Evolutionary conservation across 2,329 filamentous ascomycete species (phyloP), one percentile per base, ranked within the genome.

Genomic region (Hymenoscyphus albidus): DNA sequence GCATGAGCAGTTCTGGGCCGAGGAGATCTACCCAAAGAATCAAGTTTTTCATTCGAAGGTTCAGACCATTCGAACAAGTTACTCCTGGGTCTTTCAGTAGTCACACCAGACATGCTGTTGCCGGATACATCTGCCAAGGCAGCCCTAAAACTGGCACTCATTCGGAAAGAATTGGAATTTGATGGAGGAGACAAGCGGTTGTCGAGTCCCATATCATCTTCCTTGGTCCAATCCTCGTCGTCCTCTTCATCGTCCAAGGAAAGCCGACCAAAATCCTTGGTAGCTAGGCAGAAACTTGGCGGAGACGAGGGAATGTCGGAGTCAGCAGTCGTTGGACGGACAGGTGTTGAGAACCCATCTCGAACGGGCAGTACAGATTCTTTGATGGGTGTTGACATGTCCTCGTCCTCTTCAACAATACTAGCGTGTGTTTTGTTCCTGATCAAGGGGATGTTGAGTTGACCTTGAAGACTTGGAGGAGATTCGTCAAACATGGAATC

Each of bases 401-500:
- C 80, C 72, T 88, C 86, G 64, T 88, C 85, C 73, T 88, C 85
- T 73, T 88, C 86, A 75, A 85, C 80, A 59, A 88, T 89, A 69
- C 79, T 82, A 2, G 44, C n/a, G 10, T 51, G 44, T n/a, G 56
- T 81, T 80, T 58, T 82, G 81, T 9, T 65, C 81, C 64, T 87
- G 83, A 77, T 82, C 85, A 9, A 51, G 3, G 44, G 44, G 18
- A 51, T 68, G 57, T 73, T 75, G 32, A 67, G 48, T 66, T 68
- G 82, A 62, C 81, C 79, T 18, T 82, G 81, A 0, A 83, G 83
- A 73, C 82, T 84, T 7, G 86, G 84, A 42, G 88, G 89, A 14
- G 89, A 91, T 71, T 93, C 90, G 76, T 93, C 90, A 76, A 93
- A 93, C 80, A 93, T 90, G 31, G 87, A 91, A 73, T 93, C 90